A percentile compares a stretch with the other conserved stretches of the same genome.
Conservation (phyloP, 192 early-diverging fungal species). For the Jimgerdemannia flammicorona region DNA sequence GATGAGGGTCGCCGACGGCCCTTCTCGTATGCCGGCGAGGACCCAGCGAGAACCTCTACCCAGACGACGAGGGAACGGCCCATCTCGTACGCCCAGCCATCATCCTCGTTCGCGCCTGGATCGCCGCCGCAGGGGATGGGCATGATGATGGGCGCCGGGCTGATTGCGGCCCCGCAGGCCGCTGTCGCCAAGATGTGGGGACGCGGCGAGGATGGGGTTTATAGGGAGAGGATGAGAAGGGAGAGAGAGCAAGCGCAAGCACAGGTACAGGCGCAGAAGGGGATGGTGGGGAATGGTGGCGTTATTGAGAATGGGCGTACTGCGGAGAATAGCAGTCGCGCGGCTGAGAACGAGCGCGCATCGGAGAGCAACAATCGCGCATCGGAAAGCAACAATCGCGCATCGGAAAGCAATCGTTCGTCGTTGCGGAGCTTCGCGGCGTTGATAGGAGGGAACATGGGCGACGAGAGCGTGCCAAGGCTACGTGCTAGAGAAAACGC, state of each 20-base stretch:
- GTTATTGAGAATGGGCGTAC: too few relatives aligned
- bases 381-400: neutral
- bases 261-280: neutral
- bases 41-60: neutral
- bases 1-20: neutral
- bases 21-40: neutral
- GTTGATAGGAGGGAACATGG: neutral
- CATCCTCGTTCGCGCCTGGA: too few relatives aligned
- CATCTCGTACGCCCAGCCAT: too few relatives aligned
- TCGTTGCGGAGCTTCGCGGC: neutral
- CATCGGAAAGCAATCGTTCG: neutral
- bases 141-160: neutral
- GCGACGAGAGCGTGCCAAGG: neutral
- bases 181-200: neutral
- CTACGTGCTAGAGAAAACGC: neutral
- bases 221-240: neutral
- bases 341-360: neutral
- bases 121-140: neutral
- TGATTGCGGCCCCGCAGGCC: neutral
- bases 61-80: neutral
- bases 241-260: neutral
- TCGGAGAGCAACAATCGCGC: neutral
- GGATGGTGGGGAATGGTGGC: too few relatives aligned
- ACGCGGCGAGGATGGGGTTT: neutral
- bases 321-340: too few relatives aligned